Conservation (phyloP, 2,329 filamentous ascomycete genomes). For the Aspergillus sp. region DNA sequence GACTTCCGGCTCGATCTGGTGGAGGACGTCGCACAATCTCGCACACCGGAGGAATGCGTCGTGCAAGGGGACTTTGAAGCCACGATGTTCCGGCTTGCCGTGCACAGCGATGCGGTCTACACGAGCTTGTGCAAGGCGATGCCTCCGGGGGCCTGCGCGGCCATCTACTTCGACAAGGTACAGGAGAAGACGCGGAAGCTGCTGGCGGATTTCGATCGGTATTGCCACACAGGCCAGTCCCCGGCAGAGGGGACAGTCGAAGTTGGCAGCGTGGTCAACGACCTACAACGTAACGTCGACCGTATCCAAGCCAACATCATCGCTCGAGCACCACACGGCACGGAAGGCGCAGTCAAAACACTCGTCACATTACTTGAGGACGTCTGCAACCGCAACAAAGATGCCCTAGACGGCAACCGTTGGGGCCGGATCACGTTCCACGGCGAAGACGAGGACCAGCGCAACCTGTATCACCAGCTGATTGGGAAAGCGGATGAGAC, state of each 20-base stretch:
- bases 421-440: conserved; percentile 27
- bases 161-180: conserved; percentile 39
- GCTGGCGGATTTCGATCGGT: conserved; percentile 32
- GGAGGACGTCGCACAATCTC: conserved; percentile 24
- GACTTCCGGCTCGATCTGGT: conserved; percentile 35
- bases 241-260: conserved; percentile 17
- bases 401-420: conserved; percentile 29
- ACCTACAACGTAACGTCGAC: conserved; percentile 23
- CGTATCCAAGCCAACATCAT: conserved; percentile 27
- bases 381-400: conserved; percentile 31
- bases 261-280: conserved; percentile 24
- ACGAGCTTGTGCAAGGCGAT: conserved; percentile 36
- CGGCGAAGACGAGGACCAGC: conserved; percentile 34
- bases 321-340: conserved; percentile 28
- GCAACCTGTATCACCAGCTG: conserved; percentile 36
- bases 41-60: conserved; percentile 35
- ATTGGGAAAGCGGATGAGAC: conserved; percentile 28
- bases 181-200: conserved; percentile 27
- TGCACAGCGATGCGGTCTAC: conserved; percentile 38
- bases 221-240: conserved; percentile 26
- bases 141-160: conserved; percentile 33
- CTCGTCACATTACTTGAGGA: conserved; percentile 32
- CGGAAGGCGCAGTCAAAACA: conserved; percentile 29
- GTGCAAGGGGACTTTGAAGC: conserved; percentile 39
- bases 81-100: conserved; percentile 39